phyloP scores from a whole-genome alignment of 2,329 filamentous ascomycete genomes.

The Calonectria pseudoreteaudii region DNA sequence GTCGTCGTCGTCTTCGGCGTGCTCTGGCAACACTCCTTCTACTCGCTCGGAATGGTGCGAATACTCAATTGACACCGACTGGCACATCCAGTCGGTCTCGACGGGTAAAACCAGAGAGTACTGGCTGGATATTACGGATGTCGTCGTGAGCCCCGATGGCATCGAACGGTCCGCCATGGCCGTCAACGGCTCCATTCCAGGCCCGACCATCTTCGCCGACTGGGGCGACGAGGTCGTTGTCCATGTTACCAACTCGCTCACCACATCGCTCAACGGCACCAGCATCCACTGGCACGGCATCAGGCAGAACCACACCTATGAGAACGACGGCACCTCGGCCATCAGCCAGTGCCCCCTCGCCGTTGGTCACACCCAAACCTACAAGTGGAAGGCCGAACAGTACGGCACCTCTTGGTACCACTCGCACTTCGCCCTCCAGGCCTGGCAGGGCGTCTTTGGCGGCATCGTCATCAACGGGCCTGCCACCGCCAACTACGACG shows the following conservation, averaged over 20 bases:
- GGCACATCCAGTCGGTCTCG: conserved; percentile 52
- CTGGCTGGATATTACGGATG: conserved; percentile 56
- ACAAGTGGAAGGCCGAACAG: conserved; percentile 27
- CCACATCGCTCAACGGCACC: conserved; percentile 63
- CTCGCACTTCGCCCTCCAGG: conserved; percentile 35
- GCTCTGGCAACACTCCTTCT: conserved; percentile 42
- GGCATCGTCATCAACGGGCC: conserved; percentile 66
- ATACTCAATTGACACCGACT: conserved; percentile 61
- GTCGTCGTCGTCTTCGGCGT: conserved; percentile 4
- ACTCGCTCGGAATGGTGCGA: conserved; percentile 58
- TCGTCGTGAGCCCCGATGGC: conserved; percentile 59
- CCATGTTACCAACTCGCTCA: conserved; percentile 63
- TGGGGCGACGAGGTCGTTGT: conserved; percentile 63
- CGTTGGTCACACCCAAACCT: conserved; percentile 57
- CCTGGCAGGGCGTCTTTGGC: conserved; percentile 33
- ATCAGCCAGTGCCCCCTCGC: conserved; percentile 64
- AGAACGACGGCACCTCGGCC: conserved; percentile 67
- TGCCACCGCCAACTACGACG: conserved; percentile 68
- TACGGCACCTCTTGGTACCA: conserved; percentile 36
- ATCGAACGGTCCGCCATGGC: conserved; percentile 54
- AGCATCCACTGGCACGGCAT: conserved; percentile 74
- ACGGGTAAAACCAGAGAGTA: conserved; percentile 65
- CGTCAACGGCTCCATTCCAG: conserved; percentile 70
- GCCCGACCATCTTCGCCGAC: conserved; percentile 67
- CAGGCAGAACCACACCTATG: conserved; percentile 65